These are phyloP conservation scores for Pythium aristosporum DNA, from an alignment of 352 stramenopile genomes.

Conservation along the genomic window DNA sequence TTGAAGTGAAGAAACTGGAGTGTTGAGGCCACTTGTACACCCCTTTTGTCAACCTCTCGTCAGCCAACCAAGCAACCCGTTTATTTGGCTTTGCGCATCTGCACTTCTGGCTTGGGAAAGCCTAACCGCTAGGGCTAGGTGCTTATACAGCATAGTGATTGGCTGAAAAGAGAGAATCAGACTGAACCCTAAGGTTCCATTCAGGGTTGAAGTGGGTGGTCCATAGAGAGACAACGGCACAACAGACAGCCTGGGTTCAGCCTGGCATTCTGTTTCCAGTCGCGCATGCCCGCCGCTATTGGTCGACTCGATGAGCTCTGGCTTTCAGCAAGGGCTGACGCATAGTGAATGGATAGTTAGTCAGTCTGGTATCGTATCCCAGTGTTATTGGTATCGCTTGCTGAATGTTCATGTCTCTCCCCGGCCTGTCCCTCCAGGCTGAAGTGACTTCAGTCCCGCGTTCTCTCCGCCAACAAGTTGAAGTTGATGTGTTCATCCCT, in stretches of 20 bases:
- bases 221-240: slow-evolving; percentile 20
- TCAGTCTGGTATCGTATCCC: no score
- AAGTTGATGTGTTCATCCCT: slow-evolving; percentile 25
- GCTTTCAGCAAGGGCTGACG: no score
- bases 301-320: no score
- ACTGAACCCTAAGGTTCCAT: background rate
- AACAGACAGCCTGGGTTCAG: slow-evolving; percentile 8
- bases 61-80: slow-evolving; percentile 25
- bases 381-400: no score
- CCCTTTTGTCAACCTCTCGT: slow-evolving; percentile 10
- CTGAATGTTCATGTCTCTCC: background rate
- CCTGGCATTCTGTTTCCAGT: background rate
- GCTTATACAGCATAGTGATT: background rate
- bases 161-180: slow-evolving; percentile 18
- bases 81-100: slow-evolving; percentile 4
- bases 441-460: background rate
- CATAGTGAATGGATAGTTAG: no score
- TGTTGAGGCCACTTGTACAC: background rate
- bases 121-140: background rate
- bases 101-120: background rate
- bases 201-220: slow-evolving; percentile 26
- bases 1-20: slow-evolving; percentile 22
- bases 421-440: background rate
- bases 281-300: background rate
- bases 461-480: slow-evolving; percentile 37